phyloP scores from a whole-genome alignment of 768 basidiomycete genomes.

The Gautieria morchelliformis region DNA sequence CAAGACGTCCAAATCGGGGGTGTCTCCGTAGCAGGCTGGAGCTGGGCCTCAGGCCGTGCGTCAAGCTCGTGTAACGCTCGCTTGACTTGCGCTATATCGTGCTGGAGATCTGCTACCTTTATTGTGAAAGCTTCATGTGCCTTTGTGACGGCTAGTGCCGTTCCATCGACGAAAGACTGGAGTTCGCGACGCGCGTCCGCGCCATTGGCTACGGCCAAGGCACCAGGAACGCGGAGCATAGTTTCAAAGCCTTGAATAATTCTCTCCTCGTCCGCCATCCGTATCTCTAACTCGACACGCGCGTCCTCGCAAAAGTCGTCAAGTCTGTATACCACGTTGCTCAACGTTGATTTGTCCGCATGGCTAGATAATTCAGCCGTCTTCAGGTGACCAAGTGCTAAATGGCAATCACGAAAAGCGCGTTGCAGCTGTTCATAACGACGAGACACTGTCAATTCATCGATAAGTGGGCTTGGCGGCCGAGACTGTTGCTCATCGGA shows the following conservation, averaged over 20 bases:
- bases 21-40: slow-evolving; percentile 4
- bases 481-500: not conserved
- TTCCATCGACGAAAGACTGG: slow-evolving; percentile 46
- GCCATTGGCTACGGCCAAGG: slow-evolving; percentile 21
- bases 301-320: slow-evolving; percentile 71
- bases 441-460: slow-evolving; percentile 34
- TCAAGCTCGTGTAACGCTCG: slow-evolving; percentile 40
- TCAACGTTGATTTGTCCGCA: slow-evolving; percentile 25
- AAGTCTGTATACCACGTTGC: slow-evolving; percentile 48
- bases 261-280: slow-evolving; percentile 61
- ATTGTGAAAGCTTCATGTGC: slow-evolving; percentile 38
- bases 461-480: slow-evolving; percentile 29
- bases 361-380: slow-evolving; percentile 9
- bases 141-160: slow-evolving; percentile 36
- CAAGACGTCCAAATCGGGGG: slow-evolving; percentile 35
- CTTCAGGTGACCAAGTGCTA: slow-evolving; percentile 52
- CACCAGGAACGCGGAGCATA: slow-evolving; percentile 50
- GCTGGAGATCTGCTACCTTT: slow-evolving; percentile 65
- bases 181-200: slow-evolving; percentile 41
- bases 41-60: slow-evolving; percentile 8
- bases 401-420: slow-evolving; percentile 60
- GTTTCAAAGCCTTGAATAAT: slow-evolving; percentile 58
- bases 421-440: slow-evolving; percentile 56
- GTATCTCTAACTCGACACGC: slow-evolving; percentile 76
- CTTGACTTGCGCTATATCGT: slow-evolving; percentile 68